Conservation (phyloP, 495 filamentous ascomycete species). For the Penicillium parvum region DNA sequence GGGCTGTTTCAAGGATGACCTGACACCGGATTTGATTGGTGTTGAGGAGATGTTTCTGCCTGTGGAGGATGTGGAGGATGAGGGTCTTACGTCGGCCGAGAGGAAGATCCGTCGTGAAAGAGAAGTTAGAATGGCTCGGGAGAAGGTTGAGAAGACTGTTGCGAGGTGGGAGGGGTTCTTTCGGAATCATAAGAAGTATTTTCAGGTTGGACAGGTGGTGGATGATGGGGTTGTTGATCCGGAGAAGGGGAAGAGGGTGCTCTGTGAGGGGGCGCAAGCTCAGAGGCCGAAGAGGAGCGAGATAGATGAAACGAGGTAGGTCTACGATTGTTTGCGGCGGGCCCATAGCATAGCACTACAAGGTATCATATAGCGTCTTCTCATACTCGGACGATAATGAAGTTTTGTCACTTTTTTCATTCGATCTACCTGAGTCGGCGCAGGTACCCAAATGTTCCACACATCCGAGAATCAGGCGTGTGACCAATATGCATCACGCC, state of each 20-base stretch:
- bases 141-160: constrained; percentile 42
- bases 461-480: constrained; percentile 32
- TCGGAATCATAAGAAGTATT: constrained; percentile 67
- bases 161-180: constrained; percentile 62
- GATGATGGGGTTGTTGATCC: constrained; percentile 24
- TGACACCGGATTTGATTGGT: constrained; percentile 75
- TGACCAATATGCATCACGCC: constrained; percentile 40
- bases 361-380: not conserved
- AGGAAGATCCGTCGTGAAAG: constrained; percentile 50
- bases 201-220: constrained; percentile 62
- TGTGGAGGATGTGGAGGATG: constrained; percentile 56
- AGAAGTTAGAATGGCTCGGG: constrained; percentile 43
- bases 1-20: constrained; percentile 87
- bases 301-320: constrained; percentile 7
- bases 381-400: constrained; percentile 10
- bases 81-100: constrained; percentile 47
- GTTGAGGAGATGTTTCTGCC: constrained; percentile 88
- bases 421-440: constrained; percentile 29
- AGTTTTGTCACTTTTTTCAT: constrained; percentile 35
- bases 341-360: not conserved
- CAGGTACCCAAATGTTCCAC: constrained; percentile 30
- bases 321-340: no score
- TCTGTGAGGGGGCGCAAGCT: constrained; percentile 45
- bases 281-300: constrained; percentile 38
- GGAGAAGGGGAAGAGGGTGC: constrained; percentile 35